These are phyloP conservation scores for Alternaria sp. DNA, from an alignment of 2,329 filamentous ascomycete genomes.

Conservation along the genomic window DNA sequence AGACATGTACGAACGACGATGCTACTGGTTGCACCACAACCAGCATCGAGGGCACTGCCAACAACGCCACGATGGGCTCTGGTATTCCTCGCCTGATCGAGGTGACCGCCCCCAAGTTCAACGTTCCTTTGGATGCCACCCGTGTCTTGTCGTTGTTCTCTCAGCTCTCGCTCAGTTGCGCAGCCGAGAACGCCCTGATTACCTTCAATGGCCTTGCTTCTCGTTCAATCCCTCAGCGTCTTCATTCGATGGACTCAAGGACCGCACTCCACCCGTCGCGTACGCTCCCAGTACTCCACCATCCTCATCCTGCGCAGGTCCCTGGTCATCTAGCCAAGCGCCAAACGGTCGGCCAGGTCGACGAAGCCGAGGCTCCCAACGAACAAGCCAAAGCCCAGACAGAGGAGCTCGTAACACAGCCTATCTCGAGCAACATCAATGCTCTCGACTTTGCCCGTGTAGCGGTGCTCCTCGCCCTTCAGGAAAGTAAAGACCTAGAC, in stretches of 20 bases:
- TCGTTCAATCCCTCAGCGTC: conserved; percentile 26
- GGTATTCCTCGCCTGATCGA: conserved; percentile 77
- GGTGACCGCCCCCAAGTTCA: conserved; percentile 71
- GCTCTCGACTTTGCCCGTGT: conserved; percentile 55
- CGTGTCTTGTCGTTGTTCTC: conserved; percentile 79
- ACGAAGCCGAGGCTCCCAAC: conserved; percentile 37
- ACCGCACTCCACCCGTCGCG: conserved; percentile 26
- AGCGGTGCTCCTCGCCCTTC: conserved; percentile 54
- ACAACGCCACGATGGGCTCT: conserved; percentile 76
- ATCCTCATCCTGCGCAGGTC: conserved; percentile 24
- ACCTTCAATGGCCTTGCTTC: conserved; percentile 69
- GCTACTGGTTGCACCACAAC: conserved; percentile 63
- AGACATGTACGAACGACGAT: conserved; percentile 60
- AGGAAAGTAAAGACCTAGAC: conserved; percentile 49
- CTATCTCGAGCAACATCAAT: conserved; percentile 44
- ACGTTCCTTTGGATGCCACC: conserved; percentile 73
- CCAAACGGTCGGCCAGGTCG: conserved; percentile 41
- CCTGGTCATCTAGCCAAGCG: conserved; percentile 19
- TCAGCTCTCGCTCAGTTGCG: conserved; percentile 76
- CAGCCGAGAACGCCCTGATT: conserved; percentile 84
- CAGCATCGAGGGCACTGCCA: conserved; percentile 48
- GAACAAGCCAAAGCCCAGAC: conserved; percentile 17
- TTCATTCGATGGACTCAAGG: conserved; percentile 28
- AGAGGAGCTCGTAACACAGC: conserved; percentile 28
- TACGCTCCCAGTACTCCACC: conserved; percentile 32